Evolutionary conservation across 75 land plant species (phyloP).

Genomic region (Azolla pinnata): DNA sequence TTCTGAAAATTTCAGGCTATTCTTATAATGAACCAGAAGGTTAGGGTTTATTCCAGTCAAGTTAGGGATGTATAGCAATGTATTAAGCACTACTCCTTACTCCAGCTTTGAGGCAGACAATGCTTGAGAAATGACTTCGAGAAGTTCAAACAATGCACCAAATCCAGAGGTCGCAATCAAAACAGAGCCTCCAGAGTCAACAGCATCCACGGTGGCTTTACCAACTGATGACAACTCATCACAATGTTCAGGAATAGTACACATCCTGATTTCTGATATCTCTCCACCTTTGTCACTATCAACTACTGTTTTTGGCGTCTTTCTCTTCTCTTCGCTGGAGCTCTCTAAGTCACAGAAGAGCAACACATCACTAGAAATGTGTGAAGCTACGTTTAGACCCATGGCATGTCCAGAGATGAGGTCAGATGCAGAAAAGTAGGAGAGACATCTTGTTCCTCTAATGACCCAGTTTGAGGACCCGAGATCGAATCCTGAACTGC

Average conservation of each 20-base stretch:
- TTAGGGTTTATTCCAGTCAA: neutral
- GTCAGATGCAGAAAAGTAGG: slow-evolving; percentile 48
- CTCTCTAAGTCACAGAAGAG: slow-evolving; percentile 43
- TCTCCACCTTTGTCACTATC: no score
- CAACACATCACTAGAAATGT: slow-evolving; percentile 43
- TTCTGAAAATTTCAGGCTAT: no score
- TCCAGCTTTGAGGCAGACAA: neutral
- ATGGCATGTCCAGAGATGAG: slow-evolving; percentile 37
- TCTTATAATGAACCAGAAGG: neutral
- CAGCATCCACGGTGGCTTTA: slow-evolving; percentile 44
- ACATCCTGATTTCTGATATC: no score
- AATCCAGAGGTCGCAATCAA: slow-evolving; percentile 52
- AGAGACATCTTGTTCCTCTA: slow-evolving; percentile 35
- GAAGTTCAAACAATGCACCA: slow-evolving; percentile 45
- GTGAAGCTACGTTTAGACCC: slow-evolving; percentile 46
- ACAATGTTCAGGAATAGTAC: no score
- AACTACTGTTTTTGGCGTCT: no score
- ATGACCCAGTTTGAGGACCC: slow-evolving; percentile 84
- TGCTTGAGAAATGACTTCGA: slow-evolving; percentile 45
- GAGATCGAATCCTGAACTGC: slow-evolving; percentile 78
- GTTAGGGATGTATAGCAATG: neutral
- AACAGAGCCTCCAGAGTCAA: slow-evolving; percentile 67
- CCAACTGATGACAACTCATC: slow-evolving; percentile 39
- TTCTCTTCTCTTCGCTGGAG: neutral
- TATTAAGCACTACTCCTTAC: neutral